Conservation (phyloP, 1,139 yeast genomes). For the Saccharomyces hybrid region DNA sequence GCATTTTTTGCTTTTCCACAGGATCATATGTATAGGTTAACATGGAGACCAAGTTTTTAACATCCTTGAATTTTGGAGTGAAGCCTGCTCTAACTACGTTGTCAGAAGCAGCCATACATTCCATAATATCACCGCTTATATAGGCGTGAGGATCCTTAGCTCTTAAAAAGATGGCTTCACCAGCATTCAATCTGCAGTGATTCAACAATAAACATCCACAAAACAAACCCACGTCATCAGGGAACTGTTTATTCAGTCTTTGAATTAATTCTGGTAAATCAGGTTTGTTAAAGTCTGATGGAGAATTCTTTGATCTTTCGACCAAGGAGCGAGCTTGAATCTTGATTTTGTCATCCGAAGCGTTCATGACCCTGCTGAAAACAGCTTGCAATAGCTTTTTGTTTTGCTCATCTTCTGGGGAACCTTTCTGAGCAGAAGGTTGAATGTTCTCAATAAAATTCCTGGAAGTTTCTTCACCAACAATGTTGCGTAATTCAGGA, state of each 20-base stretch:
- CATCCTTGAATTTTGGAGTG: constrained; percentile 97
- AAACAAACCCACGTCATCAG: constrained; percentile 87
- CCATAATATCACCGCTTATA: constrained; percentile 92
- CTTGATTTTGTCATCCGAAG: constrained; percentile 49
- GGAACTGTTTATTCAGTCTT: constrained; percentile 79
- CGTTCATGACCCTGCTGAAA: constrained; percentile 77
- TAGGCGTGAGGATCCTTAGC: constrained; percentile 99
- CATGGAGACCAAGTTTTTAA: constrained; percentile 79
- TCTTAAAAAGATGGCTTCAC: constrained; percentile 93
- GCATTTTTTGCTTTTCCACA: constrained; percentile 90
- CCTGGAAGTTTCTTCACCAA: constrained; percentile 52
- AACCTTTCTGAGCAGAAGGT: constrained; percentile 39
- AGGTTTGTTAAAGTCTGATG: constrained; percentile 39
- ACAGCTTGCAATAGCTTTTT: constrained; percentile 63
- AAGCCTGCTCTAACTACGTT: constrained; percentile 98
- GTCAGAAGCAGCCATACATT: constrained; percentile 99
- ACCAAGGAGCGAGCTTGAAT: constrained; percentile 56
- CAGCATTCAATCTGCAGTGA: constrained; percentile 75
- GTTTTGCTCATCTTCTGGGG: constrained; percentile 45
- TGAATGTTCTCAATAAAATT: constrained; percentile 47
- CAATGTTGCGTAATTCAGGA: constrained; percentile 67
- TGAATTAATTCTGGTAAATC: constrained; percentile 64
- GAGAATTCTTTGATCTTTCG: constrained; percentile 47
- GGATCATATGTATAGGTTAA: constrained; percentile 84
- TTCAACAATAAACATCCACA: constrained; percentile 91